A percentile compares a stretch with the other conserved stretches of the same genome.
These are phyloP conservation scores for Solanum clarkiae DNA, from an alignment of 257 asterid species.

Conservation along the genomic window DNA sequence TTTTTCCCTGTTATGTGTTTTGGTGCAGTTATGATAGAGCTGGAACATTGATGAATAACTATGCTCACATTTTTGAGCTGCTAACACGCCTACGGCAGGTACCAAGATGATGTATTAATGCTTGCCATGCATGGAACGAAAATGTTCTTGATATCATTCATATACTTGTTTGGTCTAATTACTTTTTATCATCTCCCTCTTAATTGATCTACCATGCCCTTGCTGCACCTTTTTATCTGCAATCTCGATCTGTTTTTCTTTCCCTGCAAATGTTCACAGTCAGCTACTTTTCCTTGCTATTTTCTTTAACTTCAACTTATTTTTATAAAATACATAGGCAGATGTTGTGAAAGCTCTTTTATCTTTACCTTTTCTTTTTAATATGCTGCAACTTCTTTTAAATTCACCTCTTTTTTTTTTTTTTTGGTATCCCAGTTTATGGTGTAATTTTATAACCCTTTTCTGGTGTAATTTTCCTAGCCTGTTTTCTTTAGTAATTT, in stretches of 20 bases:
- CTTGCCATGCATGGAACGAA: neutral
- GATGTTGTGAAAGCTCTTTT: neutral
- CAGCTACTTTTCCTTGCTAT: neutral
- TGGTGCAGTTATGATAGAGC: constrained; percentile 60
- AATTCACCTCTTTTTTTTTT: neutral
- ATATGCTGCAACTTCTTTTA: neutral
- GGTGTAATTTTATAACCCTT: neutral
- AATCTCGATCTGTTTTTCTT: neutral
- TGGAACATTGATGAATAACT: constrained; percentile 72
- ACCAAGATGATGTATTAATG: neutral
- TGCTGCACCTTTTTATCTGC: neutral
- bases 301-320: neutral
- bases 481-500: neutral
- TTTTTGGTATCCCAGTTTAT: neutral
- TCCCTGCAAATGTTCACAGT: neutral
- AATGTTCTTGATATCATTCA: neutral
- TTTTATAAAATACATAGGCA: neutral
- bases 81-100: constrained; percentile 94
- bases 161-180: neutral
- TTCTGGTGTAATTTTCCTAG: too few species aligned
- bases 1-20: neutral
- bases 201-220: neutral
- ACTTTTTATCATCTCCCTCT: neutral
- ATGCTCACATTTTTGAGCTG: constrained; percentile 88
- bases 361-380: neutral